A percentile compares a stretch with the other conserved stretches of the same genome.
Conservation (phyloP, 2,329 filamentous ascomycete species). For the Botrytis medusae region DNA sequence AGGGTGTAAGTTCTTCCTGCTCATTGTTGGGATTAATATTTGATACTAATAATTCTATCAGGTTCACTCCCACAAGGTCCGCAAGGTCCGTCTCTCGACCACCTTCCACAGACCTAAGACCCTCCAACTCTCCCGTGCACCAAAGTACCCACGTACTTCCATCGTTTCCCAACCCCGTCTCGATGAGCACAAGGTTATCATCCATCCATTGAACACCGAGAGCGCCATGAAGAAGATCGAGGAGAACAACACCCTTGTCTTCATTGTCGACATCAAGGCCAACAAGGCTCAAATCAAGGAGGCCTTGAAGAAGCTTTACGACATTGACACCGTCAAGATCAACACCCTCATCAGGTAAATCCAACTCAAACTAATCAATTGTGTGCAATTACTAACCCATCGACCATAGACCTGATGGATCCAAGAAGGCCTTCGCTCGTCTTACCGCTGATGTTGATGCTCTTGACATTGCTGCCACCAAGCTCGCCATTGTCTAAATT, state of each 20-base stretch:
- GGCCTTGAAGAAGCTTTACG: conserved; percentile 98
- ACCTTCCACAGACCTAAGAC: conserved; percentile 99
- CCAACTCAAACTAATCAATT: background rate
- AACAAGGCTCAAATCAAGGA: conserved; percentile 99
- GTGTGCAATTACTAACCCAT: conserved; percentile 26
- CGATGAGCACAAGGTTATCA: conserved; percentile 95
- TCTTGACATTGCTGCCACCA: conserved; percentile 98
- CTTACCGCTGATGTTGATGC: conserved; percentile 96
- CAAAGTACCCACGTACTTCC: conserved; percentile 97
- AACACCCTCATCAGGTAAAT: conserved; percentile 96
- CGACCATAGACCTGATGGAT: conserved; percentile 74
- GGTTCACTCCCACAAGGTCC: conserved; percentile 79
- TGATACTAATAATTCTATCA: conserved; percentile 41
- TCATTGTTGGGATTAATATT: conserved; percentile 44
- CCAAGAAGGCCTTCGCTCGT: conserved; percentile 98
- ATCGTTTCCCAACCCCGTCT: conserved; percentile 86
- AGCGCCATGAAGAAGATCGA: conserved; percentile 99
- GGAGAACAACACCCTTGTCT: conserved; percentile 99
- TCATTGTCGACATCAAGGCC: conserved; percentile 94
- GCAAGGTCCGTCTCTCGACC: conserved; percentile 88
- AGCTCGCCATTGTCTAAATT: conserved; percentile 92
- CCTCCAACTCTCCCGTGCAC: conserved; percentile 81
- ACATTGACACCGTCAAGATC: conserved; percentile 97
- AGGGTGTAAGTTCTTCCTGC: conserved; percentile 71
- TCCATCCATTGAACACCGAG: conserved; percentile 99